Conservation (phyloP, 208 protist genomes). For the Wallacemonas rigidus region DNA sequence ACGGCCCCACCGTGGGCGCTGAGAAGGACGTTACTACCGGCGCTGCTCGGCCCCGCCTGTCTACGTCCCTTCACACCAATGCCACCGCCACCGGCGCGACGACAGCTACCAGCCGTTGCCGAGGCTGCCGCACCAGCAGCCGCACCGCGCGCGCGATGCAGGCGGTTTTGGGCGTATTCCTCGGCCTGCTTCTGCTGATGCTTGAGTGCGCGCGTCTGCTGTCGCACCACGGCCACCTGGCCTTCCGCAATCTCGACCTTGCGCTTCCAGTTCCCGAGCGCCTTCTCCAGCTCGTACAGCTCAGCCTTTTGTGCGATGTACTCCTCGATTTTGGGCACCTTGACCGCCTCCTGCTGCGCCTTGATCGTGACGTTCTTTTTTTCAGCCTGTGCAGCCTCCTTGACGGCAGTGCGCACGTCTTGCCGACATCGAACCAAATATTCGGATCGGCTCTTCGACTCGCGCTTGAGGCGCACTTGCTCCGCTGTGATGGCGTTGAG, state of each 20-base stretch:
- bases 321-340: slow-evolving; percentile 93
- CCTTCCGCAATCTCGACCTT: slow-evolving; percentile 94
- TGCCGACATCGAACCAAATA: slow-evolving; percentile 67
- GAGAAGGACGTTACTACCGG: too few species aligned
- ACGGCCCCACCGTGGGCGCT: too few species aligned
- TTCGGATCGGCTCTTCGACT: slow-evolving; percentile 81
- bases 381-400: slow-evolving; percentile 72
- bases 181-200: slow-evolving; percentile 33
- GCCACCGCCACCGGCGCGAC: background rate
- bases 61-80: background rate
- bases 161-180: slow-evolving; percentile 33
- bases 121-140: background rate
- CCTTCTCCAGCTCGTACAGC: slow-evolving; percentile 88
- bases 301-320: slow-evolving; percentile 95
- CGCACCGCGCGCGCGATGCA: background rate
- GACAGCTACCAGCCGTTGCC: slow-evolving; percentile 16
- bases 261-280: slow-evolving; percentile 83
- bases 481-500: slow-evolving; percentile 86
- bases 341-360: slow-evolving; percentile 84
- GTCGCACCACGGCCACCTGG: slow-evolving; percentile 62
- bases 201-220: slow-evolving; percentile 48
- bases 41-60: background rate
- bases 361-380: slow-evolving; percentile 73
- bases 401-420: slow-evolving; percentile 62
- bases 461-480: slow-evolving; percentile 81